Conservation (phyloP, 176 grass and related monocot species). For the Triticum urartu region DNA sequence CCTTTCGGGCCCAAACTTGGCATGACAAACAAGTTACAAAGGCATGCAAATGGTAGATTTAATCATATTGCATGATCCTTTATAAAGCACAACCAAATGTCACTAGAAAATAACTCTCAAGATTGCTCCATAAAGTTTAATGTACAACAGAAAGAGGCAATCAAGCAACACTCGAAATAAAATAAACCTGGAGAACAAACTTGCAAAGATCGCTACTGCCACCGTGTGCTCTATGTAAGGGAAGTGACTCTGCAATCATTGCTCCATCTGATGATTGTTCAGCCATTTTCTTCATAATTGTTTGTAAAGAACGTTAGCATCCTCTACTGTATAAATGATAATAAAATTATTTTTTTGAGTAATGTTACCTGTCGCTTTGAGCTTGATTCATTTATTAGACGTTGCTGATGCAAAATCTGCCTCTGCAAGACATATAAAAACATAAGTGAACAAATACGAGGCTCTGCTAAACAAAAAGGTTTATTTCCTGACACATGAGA, state of each 20-base stretch:
- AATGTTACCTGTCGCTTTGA: slow-evolving; percentile 65
- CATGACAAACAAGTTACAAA: background rate
- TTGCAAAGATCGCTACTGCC: slow-evolving; percentile 18
- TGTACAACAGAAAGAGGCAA: background rate
- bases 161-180: background rate
- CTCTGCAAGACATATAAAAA: slow-evolving; percentile 48
- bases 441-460: background rate
- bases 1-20: no score
- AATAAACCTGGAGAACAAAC: slow-evolving; percentile 59
- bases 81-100: slow-evolving; percentile 17
- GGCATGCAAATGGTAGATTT: background rate
- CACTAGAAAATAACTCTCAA: slow-evolving; percentile 4
- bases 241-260: background rate
- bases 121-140: background rate
- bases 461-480: background rate
- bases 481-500: background rate
- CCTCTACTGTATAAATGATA: background rate
- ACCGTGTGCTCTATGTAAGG: slow-evolving; percentile 19
- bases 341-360: slow-evolving; percentile 7
- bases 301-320: slow-evolving; percentile 16
- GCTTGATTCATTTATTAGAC: slow-evolving; percentile 40
- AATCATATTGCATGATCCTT: background rate
- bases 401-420: slow-evolving; percentile 52
- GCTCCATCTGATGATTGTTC: slow-evolving; percentile 33
- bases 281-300: slow-evolving; percentile 64